phyloP scores from a whole-genome alignment of 2,329 filamentous ascomycete species.

The Venturiaceae sp. region DNA sequence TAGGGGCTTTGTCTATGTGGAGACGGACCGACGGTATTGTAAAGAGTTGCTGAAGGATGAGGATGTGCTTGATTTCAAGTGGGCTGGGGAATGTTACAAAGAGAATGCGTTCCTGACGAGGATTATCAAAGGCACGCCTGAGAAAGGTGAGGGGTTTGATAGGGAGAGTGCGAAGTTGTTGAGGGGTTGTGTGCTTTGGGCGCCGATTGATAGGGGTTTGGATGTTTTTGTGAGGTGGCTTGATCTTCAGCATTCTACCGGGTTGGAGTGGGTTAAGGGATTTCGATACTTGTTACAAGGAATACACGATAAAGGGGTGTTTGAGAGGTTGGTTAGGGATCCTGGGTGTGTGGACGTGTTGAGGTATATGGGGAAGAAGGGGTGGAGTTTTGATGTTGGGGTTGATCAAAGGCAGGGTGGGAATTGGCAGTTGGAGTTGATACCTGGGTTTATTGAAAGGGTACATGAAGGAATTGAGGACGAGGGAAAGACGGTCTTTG shows the following conservation, averaged over 20 bases:
- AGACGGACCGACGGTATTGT: conserved; percentile 57
- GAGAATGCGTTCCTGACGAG: conserved; percentile 63
- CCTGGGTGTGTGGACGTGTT: conserved; percentile 56
- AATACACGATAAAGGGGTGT: conserved; percentile 23
- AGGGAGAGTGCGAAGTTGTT: conserved; percentile 45
- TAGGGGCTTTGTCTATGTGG: conserved; percentile 70
- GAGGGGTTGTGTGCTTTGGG: conserved; percentile 71
- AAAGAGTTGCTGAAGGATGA: conserved; percentile 6
- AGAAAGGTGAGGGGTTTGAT: conserved; percentile 49
- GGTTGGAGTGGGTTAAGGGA: conserved; percentile 62
- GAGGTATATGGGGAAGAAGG: conserved; percentile 52
- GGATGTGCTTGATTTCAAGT: conserved; percentile 26
- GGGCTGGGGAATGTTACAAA: conserved; percentile 59
- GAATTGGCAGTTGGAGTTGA: conserved; percentile 42
- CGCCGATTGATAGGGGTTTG: conserved; percentile 62
- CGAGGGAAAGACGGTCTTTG: conserved; percentile 52
- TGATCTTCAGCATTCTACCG: conserved; percentile 46
- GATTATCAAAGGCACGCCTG: conserved; percentile 52
- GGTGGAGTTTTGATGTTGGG: conserved; percentile 71
- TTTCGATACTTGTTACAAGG: conserved; percentile 73
- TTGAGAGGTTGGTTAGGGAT: conserved; percentile 26
- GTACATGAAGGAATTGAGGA: conserved; percentile 43
- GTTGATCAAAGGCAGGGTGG: conserved; percentile 74
- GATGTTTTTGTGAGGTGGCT: conserved; percentile 47
- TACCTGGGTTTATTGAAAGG: conserved; percentile 23